phyloP scores from a whole-genome alignment of 2,329 filamentous ascomycete species.

The Neofusicoccum laricinum region DNA sequence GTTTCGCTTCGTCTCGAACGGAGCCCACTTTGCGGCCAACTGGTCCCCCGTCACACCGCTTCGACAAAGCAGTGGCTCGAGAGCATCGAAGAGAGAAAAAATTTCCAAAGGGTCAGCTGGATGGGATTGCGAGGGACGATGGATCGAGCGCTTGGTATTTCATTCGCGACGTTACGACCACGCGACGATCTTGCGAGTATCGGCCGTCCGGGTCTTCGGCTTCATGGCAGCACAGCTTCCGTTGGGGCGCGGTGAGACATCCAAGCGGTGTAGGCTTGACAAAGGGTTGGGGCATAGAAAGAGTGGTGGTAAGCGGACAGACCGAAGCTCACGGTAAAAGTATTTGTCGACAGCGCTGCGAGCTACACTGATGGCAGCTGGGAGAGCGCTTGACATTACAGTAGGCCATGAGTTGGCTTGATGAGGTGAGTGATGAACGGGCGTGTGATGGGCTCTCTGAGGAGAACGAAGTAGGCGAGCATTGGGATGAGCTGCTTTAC shows the following conservation, averaged over 20 bases:
- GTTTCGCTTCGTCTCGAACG: background rate
- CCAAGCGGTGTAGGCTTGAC: background rate
- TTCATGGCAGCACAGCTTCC: background rate
- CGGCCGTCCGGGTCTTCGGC: background rate
- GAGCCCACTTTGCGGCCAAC: slow-evolving; percentile 6
- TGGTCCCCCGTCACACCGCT: background rate
- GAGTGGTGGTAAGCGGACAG: too few relatives aligned
- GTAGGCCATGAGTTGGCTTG: too few relatives aligned
- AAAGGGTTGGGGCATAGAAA: background rate
- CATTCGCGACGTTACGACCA: background rate
- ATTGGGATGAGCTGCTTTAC: too few relatives aligned
- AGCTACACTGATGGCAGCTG: too few relatives aligned
- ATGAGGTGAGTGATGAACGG: too few relatives aligned
- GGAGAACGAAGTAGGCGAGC: too few relatives aligned
- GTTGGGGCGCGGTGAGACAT: background rate
- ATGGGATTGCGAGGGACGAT: background rate
- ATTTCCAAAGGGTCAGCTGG: background rate
- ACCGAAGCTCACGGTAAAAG: too few relatives aligned
- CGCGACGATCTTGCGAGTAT: background rate
- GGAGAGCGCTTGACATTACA: too few relatives aligned
- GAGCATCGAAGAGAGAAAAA: background rate
- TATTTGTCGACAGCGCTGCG: too few relatives aligned
- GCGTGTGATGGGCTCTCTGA: too few relatives aligned
- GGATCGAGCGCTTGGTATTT: background rate
- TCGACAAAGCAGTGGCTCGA: background rate